Percentiles rank a stretch among this genome's conserved stretches.
These are phyloP conservation scores for Aspergillus heteromorphus DNA, from an alignment of 495 filamentous ascomycete species.

Conservation along the genomic window DNA sequence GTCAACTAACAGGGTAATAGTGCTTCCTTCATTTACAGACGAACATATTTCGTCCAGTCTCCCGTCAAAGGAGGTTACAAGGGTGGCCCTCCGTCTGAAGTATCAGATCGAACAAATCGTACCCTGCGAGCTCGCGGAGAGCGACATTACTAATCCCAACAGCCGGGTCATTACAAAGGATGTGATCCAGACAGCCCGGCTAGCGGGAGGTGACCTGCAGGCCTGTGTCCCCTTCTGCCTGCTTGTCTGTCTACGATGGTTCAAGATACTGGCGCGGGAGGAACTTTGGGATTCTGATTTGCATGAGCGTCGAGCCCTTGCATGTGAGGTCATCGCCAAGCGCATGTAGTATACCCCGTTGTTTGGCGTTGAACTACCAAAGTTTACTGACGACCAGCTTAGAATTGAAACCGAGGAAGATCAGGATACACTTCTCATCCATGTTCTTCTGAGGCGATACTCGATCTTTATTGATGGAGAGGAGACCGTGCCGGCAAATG, in stretches of 20 bases:
- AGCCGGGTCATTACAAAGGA: constrained; percentile 74
- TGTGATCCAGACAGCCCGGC: constrained; percentile 71
- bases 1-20: constrained; percentile 25
- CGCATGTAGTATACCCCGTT: constrained; percentile 48
- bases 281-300: constrained; percentile 92
- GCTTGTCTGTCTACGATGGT: constrained; percentile 87
- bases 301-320: constrained; percentile 68
- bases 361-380: neutral
- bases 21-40: constrained; percentile 31
- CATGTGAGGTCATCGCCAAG: constrained; percentile 97
- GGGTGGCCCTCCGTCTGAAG: constrained; percentile 79
- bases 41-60: constrained; percentile 38
- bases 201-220: constrained; percentile 67
- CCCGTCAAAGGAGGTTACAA: constrained; percentile 72
- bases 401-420: constrained; percentile 81
- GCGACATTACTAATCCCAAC: constrained; percentile 67
- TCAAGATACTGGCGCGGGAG: constrained; percentile 67
- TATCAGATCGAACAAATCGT: constrained; percentile 87
- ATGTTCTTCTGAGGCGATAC: constrained; percentile 86
- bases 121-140: constrained; percentile 76
- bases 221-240: constrained; percentile 82
- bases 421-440: constrained; percentile 66
- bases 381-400: constrained; percentile 7
- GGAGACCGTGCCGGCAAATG: constrained; percentile 72
- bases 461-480: constrained; percentile 68